Evolutionary conservation across 768 basidiomycete species (phyloP), one percentile per base, ranked within the genome.

Genomic region (Lentinula edodes): DNA sequence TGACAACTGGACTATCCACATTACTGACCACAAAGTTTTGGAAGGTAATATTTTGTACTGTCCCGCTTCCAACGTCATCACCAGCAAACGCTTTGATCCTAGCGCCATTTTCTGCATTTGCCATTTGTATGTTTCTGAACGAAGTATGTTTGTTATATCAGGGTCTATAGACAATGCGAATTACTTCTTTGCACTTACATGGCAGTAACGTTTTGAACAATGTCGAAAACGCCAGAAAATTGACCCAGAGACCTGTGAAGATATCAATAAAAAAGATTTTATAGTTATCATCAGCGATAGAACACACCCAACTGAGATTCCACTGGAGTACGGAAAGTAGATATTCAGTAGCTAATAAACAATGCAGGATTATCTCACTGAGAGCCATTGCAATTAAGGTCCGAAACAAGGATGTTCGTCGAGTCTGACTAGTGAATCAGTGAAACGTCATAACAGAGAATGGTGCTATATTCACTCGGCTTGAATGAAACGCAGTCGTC

Each of bases 61-160:
- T 79, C 7, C 84, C 84, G 41, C 80, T 77, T 4, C 86, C 85
- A 34, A 85, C 83, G 57, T 80, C 78, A 15, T 78, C 74, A 5
- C 86, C 87, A 5, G 84, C 86, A 75, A 80, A 89, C 0, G 84
- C 82, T 69, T 89, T 89, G 71, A 88, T 88, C 38, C 87, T 77
- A 1, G 85, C 86, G 1, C 86, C 87, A 64, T 88, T 88, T 66
- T 84, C 75, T 9, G 84, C 83, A 60, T 86, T 85, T 10, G 78
- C 73, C 83, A 87, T 86, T 35, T 72, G 76, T 63, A 88, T 76
- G 66, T 86, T 83, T 46, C 80, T 84, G 65, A 10, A 12, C 18
- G 34, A 54, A 57, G 45, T 20, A 3, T 28, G 28, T 28, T 28
- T 28, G 28, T 28, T 28, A 28, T n/a, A 18, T 39, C 38, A 18